phyloP scores from a whole-genome alignment of 306 rosid genomes.

The Fragaria vesca region DNA sequence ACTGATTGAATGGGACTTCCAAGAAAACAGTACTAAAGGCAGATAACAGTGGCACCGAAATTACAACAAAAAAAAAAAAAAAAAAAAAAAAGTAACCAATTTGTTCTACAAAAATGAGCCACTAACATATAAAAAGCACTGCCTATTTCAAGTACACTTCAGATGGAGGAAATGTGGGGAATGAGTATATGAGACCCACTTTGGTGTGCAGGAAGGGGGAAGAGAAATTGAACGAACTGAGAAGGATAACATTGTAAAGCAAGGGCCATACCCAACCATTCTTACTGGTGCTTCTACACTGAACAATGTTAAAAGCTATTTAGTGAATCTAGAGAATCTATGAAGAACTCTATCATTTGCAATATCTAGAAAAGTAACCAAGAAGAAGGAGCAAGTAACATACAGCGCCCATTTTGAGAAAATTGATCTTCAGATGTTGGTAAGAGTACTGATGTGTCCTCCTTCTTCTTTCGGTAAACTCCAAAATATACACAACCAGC shows the following conservation, averaged over 20 bases:
- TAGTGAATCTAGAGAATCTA: neutral
- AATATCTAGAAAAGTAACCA: neutral
- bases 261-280: neutral
- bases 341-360: conserved; percentile 10
- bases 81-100: neutral
- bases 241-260: neutral
- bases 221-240: neutral
- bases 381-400: conserved; percentile 12
- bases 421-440: conserved; percentile 41
- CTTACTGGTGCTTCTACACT: neutral
- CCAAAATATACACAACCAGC: conserved; percentile 46
- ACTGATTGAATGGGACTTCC: neutral
- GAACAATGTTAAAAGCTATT: neutral
- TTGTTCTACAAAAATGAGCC: neutral
- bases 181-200: neutral
- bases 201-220: neutral
- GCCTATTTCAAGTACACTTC: neutral
- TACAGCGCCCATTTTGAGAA: conserved; percentile 52
- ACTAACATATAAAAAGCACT: neutral
- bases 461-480: conserved; percentile 52
- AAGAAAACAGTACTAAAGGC: neutral
- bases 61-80: neutral
- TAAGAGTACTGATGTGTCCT: conserved; percentile 24
- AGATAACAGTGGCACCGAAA: neutral
- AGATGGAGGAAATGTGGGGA: neutral